A percentile compares a stretch with the other conserved stretches of the same genome.
Evolutionary conservation across 208 protist species (phyloP).

Genomic region (Strigomonas culicis): DNA sequence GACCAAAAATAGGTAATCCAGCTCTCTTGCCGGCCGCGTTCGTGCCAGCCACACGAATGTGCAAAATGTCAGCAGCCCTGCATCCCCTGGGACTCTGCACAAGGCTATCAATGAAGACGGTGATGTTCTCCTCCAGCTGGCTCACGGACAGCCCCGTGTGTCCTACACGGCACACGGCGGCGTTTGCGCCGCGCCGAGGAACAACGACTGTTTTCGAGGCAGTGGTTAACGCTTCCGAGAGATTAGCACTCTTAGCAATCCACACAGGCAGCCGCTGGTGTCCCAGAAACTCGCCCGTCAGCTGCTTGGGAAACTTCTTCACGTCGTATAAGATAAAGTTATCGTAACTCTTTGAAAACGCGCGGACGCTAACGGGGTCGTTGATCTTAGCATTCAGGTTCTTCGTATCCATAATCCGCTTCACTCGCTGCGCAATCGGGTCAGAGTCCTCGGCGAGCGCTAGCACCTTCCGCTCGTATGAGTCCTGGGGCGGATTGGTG

Average conservation of each 20-base stretch:
- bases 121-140: constrained; percentile 70
- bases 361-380: constrained; percentile 73
- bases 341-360: constrained; percentile 84
- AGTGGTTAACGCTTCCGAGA: constrained; percentile 34
- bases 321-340: constrained; percentile 80
- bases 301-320: constrained; percentile 69
- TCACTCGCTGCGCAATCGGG: constrained; percentile 62
- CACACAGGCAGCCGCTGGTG: constrained; percentile 78
- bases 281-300: constrained; percentile 85
- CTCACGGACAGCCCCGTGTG: constrained; percentile 63
- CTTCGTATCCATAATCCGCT: constrained; percentile 80
- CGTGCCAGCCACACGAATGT: constrained; percentile 75
- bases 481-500: constrained; percentile 67
- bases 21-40: constrained; percentile 56
- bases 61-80: constrained; percentile 53
- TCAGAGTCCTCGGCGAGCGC: constrained; percentile 59
- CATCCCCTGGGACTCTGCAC: constrained; percentile 53
- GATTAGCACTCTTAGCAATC: constrained; percentile 48
- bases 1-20: constrained; percentile 69
- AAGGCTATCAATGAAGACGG: constrained; percentile 56
- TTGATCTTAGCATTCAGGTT: constrained; percentile 71
- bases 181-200: constrained; percentile 71
- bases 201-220: constrained; percentile 67
- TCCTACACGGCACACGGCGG: constrained; percentile 71
- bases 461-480: constrained; percentile 78